These are phyloP conservation scores for Hymenoscyphus scutula DNA, from an alignment of 2,329 filamentous ascomycete species.

Conservation along the genomic window DNA sequence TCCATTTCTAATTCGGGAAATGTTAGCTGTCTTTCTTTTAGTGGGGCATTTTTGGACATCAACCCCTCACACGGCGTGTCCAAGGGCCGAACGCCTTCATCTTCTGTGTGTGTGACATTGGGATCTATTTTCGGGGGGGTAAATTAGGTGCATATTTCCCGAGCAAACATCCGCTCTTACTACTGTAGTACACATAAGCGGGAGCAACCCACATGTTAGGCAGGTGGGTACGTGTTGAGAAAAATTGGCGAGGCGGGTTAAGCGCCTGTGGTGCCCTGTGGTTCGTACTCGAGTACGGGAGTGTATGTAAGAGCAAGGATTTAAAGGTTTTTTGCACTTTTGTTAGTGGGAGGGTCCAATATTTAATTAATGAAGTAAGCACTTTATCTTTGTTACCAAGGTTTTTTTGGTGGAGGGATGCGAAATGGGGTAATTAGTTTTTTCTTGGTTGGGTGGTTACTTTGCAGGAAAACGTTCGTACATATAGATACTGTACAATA, in stretches of 20 bases:
- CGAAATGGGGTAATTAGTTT: background rate
- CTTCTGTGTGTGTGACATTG: background rate
- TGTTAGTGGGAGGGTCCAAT: background rate
- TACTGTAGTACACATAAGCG: too few relatives aligned
- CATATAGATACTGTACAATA: background rate
- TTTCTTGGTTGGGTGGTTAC: background rate
- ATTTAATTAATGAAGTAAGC: background rate
- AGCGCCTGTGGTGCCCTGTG: background rate
- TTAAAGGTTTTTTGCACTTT: background rate
- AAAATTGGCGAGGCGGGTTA: constrained; percentile 3
- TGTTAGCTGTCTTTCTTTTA: background rate
- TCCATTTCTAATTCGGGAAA: constrained; percentile 3
- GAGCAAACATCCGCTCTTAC: background rate
- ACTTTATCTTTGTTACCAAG: background rate
- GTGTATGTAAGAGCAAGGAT: background rate
- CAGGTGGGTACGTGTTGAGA: too few relatives aligned
- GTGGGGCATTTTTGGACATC: background rate
- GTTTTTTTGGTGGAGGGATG: background rate
- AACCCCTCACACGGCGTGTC: background rate
- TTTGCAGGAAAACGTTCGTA: background rate
- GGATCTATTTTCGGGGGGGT: constrained; percentile 2
- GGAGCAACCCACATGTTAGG: too few relatives aligned
- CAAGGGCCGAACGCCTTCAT: background rate
- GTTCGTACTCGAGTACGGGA: background rate
- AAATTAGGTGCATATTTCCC: constrained; percentile 3